Percentiles rank a stretch among this genome's conserved stretches.
Conservation (phyloP, 352 stramenopile species). For the Pythium brachiatum region DNA sequence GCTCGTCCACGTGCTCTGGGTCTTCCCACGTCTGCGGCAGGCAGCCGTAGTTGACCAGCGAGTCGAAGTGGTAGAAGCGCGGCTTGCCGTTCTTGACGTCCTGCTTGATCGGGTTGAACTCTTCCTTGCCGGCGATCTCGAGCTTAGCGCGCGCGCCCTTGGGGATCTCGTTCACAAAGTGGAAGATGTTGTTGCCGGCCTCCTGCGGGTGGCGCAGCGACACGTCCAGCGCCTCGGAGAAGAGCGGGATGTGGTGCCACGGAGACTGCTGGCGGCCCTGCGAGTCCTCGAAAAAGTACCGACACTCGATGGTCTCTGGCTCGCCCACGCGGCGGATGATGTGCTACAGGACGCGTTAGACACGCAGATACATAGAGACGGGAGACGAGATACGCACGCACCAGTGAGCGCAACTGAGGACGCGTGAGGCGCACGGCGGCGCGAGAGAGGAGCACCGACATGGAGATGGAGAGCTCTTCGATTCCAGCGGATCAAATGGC, state of each 20-base stretch:
- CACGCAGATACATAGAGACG: not conserved
- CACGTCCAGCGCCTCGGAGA: conserved; percentile 33
- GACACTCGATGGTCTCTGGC: conserved; percentile 64
- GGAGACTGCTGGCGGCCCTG: conserved; percentile 81
- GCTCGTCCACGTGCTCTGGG: conserved; percentile 92
- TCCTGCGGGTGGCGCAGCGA: conserved; percentile 36
- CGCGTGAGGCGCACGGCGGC: conserved; percentile 3
- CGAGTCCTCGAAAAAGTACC: conserved; percentile 82
- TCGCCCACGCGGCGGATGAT: conserved; percentile 61
- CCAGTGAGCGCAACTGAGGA: conserved; percentile 18
- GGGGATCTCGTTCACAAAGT: conserved; percentile 95
- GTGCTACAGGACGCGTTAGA: conserved; percentile 38
- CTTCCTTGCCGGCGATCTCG: conserved; percentile 91
- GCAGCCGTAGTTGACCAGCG: conserved; percentile 97
- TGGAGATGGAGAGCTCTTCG: not conserved
- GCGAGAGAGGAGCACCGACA: not conserved
- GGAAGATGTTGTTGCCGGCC: conserved; percentile 64
- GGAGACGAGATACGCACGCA: not conserved
- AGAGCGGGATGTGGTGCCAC: conserved; percentile 93
- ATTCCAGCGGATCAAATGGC: not conserved
- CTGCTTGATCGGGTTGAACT: conserved; percentile 95
- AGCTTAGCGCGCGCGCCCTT: conserved; percentile 89
- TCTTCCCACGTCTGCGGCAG: conserved; percentile 99
- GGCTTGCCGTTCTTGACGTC: conserved; percentile 98
- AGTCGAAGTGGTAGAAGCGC: conserved; percentile 86